These are phyloP conservation scores for Cryptosporidium sp. DNA, from an alignment of 169 alveolate genomes.

Conservation along the genomic window DNA sequence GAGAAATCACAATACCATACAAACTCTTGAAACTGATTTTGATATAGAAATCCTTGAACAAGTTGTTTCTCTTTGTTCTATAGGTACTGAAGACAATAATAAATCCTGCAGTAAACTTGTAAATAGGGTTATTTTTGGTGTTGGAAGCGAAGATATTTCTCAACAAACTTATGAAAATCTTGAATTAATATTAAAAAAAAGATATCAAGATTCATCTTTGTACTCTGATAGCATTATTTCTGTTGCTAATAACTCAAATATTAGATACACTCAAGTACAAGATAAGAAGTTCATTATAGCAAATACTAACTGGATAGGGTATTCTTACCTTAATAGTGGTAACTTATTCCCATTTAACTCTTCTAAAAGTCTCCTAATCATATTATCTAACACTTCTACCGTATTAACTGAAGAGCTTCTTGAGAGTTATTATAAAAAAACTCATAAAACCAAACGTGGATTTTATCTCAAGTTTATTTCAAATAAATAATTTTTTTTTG, in stretches of 20 bases:
- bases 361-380: slow-evolving; percentile 33
- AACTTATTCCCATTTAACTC: slow-evolving; percentile 44
- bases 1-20: neutral
- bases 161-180: neutral
- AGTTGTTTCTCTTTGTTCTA: slow-evolving; percentile 7
- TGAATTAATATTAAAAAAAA: neutral
- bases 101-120: neutral
- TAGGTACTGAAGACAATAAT: neutral
- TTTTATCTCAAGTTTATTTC: slow-evolving; percentile 10
- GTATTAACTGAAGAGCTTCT: slow-evolving; percentile 28
- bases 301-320: slow-evolving; percentile 36
- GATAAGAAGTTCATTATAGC: slow-evolving; percentile 26
- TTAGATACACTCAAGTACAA: slow-evolving; percentile 5
- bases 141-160: slow-evolving; percentile 14
- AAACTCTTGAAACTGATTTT: neutral
- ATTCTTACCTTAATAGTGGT: slow-evolving; percentile 9
- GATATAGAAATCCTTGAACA: slow-evolving; percentile 22
- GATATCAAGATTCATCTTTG: neutral
- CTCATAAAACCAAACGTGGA: slow-evolving; percentile 42
- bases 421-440: slow-evolving; percentile 5
- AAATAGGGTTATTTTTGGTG: slow-evolving; percentile 40
- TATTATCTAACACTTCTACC: neutral
- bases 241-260: neutral
- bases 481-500: neutral
- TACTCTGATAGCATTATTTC: neutral